Base-by-base conservation (phyloP, 1,284 basidiomycete genomes). In the Pholiota adiposa region DNA sequence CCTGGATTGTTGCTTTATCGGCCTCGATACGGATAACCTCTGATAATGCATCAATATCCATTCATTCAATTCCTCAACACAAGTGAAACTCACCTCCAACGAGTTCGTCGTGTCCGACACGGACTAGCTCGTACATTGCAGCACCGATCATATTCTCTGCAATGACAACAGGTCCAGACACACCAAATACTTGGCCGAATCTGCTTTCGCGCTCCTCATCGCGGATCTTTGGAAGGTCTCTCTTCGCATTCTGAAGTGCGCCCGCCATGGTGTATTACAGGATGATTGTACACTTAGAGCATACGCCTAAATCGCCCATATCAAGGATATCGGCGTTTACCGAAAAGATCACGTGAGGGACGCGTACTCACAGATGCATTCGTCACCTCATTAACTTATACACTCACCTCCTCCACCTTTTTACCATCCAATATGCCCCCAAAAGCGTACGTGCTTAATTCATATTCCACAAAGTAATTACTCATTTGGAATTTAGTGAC, bases 1-100 rank as follows among this genome's bases (percentile, higher is more conserved):
- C 97, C 78, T 99, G 97, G 65, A 99, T 98, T 7, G 97, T 99
- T 54, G 94, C 92, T 79, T 98, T 96, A 79, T 97, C 96, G 61
- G 88, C 88, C 70, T 98, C 96, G 77, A 98, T 97, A 72, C 96
- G 87, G 69, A 98, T 98, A 70, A 98, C 96, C 92, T 98, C 96
- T 95, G 70, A 40, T 27, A n/a, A 23, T 16, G 21, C 9, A 25
- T 25, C 33, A 36, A 23, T 33, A 7, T 19, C 21, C 31, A 4
- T 14, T 50, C n/a, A 57, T 18, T 34, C 9, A 51, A 19, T 36
- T 31, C 16, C n/a, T 12, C 18, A 33, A 9, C 23, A 40, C 51
- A 11, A 56, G 44, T 34, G 70, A n/a, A 16, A 71, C 86, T 58
- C 68, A 95, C 94, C 94, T 77, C 94, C 94, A 38, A 97, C 94